Base-by-base conservation (phyloP, 305 asterid genomes). In the Plantago coronopus region DNA sequence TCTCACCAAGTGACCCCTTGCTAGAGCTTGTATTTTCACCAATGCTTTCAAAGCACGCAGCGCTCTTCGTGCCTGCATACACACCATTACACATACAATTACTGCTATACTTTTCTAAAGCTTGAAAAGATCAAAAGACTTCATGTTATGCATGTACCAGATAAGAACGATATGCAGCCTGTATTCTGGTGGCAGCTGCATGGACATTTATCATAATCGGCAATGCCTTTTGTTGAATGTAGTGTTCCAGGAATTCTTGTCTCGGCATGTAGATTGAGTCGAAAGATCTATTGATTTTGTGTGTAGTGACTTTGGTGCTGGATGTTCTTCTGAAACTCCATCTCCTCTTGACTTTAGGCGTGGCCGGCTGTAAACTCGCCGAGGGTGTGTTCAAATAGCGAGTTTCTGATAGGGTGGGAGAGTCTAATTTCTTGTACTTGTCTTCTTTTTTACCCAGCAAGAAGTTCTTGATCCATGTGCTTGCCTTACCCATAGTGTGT, bases 11-110 rank as follows among this genome's bases (percentile, higher is more conserved):
- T 83, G 74, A 64, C 96, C 96, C 74, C 91, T 83, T 40, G 85
- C 86, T 43, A 85, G 66, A 55, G 95, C 96, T 71, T 88, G 96
- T 63, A 88, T 54, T 69, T 86, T 85, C 77, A 88, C 96, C 29
- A 88, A 69, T 53, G 82, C 93, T 66, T 75, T 75, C 72, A 85
- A 64, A 19, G 95, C 91, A 7, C 79, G 62, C 72, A 85, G 74
- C 5, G 96, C 96, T 71, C 76, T 85, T 74, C 82, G 82, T 22
- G 96, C 94, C 96, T 88, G 85, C 64, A 55, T 45, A 37, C 19
- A 48, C 23, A 54, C 12, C 18, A 6, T 57, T 38, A 18, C 2
- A 38, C 15, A 40, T n/a, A 19, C 18, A 57, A n/a, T 10, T 45
- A 37, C 14, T 18, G n/a, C 25, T 57, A 57, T 17, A 18, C 16